Evolutionary conservation across 306 rosid genomes (phyloP).

Genomic region (Ziziphus jujuba): DNA sequence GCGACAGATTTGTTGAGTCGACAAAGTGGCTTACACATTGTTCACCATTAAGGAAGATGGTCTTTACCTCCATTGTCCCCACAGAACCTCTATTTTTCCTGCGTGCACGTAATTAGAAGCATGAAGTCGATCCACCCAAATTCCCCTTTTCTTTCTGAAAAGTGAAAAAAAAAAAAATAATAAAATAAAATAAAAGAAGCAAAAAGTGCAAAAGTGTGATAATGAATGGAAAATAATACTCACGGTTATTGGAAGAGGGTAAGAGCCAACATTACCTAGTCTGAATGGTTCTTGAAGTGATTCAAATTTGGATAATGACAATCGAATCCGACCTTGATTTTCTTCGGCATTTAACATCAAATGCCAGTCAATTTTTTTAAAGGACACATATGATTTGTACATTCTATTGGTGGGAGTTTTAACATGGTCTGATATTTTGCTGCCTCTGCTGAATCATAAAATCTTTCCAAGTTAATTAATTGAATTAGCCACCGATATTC

Average conservation of each 20-base stretch:
- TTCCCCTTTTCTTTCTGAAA: not conserved
- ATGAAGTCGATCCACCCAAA: not conserved
- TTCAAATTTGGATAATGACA: not conserved
- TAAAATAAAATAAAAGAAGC: not conserved
- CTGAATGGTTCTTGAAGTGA: not conserved
- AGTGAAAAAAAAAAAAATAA: not conserved
- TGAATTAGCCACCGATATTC: no score
- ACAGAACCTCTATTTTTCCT: slow-evolving; percentile 1
- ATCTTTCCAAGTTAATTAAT: no score
- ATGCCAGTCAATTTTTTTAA: not conserved
- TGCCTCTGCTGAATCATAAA: not conserved
- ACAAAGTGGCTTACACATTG: not conserved
- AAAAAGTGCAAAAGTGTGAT: not conserved
- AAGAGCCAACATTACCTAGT: no score
- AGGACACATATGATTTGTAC: slow-evolving; percentile 5
- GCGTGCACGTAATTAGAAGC: not conserved
- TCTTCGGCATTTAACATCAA: not conserved
- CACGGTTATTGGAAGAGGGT: not conserved
- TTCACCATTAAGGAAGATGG: slow-evolving; percentile 3
- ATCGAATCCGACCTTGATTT: not conserved
- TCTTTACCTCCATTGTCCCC: not conserved
- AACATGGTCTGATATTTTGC: not conserved
- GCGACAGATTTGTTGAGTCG: not conserved
- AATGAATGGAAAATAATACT: not conserved
- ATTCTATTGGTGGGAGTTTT: not conserved